These are phyloP conservation scores for Huiozyma sinensis DNA, from an alignment of 805 yeast species.

Conservation along the genomic window DNA sequence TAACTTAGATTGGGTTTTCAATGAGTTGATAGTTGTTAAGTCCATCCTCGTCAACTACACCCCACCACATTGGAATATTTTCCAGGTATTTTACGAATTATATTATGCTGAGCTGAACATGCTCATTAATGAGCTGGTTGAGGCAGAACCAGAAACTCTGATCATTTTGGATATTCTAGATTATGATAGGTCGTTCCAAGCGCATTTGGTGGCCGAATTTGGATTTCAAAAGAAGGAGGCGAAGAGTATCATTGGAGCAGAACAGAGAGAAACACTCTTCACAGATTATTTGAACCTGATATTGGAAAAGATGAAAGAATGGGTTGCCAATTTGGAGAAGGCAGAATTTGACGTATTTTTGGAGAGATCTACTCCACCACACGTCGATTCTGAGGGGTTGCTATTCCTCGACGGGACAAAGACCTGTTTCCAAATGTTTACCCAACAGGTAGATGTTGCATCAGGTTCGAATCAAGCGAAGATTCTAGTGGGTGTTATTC, in stretches of 20 bases:
- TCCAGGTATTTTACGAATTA: slow-evolving; percentile 46
- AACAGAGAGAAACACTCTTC: slow-evolving; percentile 58
- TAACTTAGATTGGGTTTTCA: slow-evolving; percentile 72
- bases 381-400: slow-evolving; percentile 50
- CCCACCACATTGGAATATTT: slow-evolving; percentile 68
- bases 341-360: slow-evolving; percentile 58
- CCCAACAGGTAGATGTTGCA: slow-evolving; percentile 84
- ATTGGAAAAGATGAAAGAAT: slow-evolving; percentile 65
- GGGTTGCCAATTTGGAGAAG: slow-evolving; percentile 63
- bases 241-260: slow-evolving; percentile 56
- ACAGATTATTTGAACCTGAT: slow-evolving; percentile 70
- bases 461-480: slow-evolving; percentile 75
- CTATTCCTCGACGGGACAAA: slow-evolving; percentile 67
- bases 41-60: slow-evolving; percentile 47
- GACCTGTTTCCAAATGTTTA: slow-evolving; percentile 68
- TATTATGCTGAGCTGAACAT: slow-evolving; percentile 59
- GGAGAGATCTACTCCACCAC: slow-evolving; percentile 64
- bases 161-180: slow-evolving; percentile 63
- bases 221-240: slow-evolving; percentile 36
- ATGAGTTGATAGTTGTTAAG: slow-evolving; percentile 60
- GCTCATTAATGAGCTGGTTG: slow-evolving; percentile 53
- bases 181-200: slow-evolving; percentile 60
- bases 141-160: slow-evolving; percentile 69
- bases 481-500: slow-evolving; percentile 68
- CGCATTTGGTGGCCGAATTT: slow-evolving; percentile 40